Conservation (phyloP, 2,329 filamentous ascomycete species). For the Paracamarosporium sp. region DNA sequence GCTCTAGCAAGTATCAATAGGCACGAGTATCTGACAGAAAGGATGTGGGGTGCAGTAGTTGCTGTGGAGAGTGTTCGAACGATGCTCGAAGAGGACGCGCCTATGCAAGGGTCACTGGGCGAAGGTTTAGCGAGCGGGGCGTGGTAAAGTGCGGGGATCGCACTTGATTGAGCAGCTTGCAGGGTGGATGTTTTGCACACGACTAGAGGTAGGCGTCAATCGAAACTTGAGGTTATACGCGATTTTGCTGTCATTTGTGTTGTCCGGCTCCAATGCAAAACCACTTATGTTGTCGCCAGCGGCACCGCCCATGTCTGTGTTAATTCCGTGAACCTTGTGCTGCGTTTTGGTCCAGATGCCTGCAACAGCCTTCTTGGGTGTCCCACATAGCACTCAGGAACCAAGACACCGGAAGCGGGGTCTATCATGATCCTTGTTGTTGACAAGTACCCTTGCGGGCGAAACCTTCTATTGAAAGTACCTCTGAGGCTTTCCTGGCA, state of each 20-base stretch:
- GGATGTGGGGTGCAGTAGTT: slow-evolving; percentile 45
- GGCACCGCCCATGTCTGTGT: neutral
- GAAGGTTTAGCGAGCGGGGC: slow-evolving; percentile 24
- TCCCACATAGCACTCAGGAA: neutral
- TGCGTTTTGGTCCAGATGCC: neutral
- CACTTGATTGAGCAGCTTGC: neutral
- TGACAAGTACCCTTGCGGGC: neutral
- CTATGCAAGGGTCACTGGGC: slow-evolving; percentile 3
- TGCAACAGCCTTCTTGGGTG: neutral
- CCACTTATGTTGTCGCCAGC: neutral
- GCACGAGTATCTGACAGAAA: neutral
- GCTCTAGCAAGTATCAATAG: neutral
- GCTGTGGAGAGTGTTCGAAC: slow-evolving; percentile 20
- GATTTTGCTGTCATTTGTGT: neutral
- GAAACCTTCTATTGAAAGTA: slow-evolving; percentile 1
- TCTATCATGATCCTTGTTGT: neutral
- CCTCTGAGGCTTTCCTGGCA: slow-evolving; percentile 3
- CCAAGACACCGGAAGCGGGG: slow-evolving; percentile 6
- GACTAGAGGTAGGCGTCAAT: too few species aligned
- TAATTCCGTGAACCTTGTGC: neutral
- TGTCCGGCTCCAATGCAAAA: neutral
- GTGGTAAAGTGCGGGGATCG: slow-evolving; percentile 7
- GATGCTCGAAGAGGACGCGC: neutral
- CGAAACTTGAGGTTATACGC: neutral
- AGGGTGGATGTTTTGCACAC: neutral